A percentile compares a stretch with the other conserved stretches of the same genome.
phyloP scores from a whole-genome alignment of 805 yeast genomes.

The Starmerella tilneyi region DNA sequence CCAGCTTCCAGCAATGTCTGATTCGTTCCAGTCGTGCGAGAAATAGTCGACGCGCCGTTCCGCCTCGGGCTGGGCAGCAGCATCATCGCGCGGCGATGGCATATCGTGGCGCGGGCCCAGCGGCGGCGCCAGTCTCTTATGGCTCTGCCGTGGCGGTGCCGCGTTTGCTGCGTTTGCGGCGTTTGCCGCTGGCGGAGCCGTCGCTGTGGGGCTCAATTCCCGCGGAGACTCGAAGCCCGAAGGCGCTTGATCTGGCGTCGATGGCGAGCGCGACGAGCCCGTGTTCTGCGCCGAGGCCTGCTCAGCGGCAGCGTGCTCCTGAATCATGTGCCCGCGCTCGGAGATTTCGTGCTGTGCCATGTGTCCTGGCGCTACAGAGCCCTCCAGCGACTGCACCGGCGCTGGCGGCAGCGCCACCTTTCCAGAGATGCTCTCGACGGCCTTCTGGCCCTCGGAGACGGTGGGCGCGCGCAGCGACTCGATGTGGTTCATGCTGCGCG shows the following conservation, averaged over 20 bases:
- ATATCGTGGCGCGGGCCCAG: background rate
- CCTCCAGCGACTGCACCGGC: background rate
- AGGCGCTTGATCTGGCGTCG: too few species aligned
- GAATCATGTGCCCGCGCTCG: constrained; percentile 3
- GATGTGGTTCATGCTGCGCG: constrained; percentile 18
- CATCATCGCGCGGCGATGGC: constrained; percentile 22
- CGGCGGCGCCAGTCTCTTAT: too few species aligned
- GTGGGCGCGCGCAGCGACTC: constrained; percentile 10
- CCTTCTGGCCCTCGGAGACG: constrained; percentile 18
- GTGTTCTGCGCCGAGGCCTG: background rate
- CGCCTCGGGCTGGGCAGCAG: constrained; percentile 55
- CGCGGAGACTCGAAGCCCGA: too few species aligned
- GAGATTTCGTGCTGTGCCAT: background rate
- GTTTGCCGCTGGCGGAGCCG: too few species aligned
- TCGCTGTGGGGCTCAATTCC: too few species aligned
- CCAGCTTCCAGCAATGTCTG: constrained; percentile 92
- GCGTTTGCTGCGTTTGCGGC: too few species aligned
- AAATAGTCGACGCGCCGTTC: constrained; percentile 87
- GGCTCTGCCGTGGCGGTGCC: too few species aligned
- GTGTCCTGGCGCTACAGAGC: constrained; percentile 2
- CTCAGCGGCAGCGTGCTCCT: background rate
- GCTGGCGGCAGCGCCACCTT: constrained; percentile 11
- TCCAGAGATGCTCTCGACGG: constrained; percentile 21
- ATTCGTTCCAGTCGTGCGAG: constrained; percentile 91
- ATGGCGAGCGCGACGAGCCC: background rate